Evolutionary conservation across 2,329 filamentous ascomycete species (phyloP).

Genomic region (Penicillium sp.): DNA sequence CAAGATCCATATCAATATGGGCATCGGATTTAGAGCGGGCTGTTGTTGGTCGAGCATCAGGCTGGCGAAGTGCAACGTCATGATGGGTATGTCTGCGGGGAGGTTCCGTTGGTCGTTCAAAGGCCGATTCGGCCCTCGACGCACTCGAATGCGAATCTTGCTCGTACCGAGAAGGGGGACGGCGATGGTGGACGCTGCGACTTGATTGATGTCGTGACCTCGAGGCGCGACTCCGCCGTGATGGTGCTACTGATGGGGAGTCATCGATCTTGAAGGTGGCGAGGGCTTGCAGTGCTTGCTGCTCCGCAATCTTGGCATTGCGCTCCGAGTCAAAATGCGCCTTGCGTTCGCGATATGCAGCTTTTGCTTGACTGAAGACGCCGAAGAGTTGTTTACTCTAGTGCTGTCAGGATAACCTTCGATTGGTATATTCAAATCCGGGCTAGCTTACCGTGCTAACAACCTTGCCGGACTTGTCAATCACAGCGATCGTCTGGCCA

Average conservation of each 20-base stretch:
- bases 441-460: constrained; percentile 71
- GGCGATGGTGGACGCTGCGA: constrained; percentile 26
- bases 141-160: constrained; percentile 30
- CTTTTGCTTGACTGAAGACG: constrained; percentile 89
- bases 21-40: constrained; percentile 34
- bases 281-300: constrained; percentile 59
- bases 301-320: constrained; percentile 58
- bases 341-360: constrained; percentile 84
- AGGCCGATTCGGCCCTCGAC: constrained; percentile 18
- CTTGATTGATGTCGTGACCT: constrained; percentile 32
- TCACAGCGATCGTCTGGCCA: constrained; percentile 78
- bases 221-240: constrained; percentile 40
- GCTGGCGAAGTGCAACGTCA: constrained; percentile 30
- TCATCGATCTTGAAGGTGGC: constrained; percentile 53
- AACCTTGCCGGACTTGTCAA: constrained; percentile 88
- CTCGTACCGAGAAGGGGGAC: constrained; percentile 28
- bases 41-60: constrained; percentile 23
- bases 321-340: constrained; percentile 73
- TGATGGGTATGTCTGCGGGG: constrained; percentile 42
- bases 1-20: constrained; percentile 81
- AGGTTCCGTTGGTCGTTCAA: constrained; percentile 25
- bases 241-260: constrained; percentile 44
- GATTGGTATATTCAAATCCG: constrained; percentile 22
- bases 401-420: constrained; percentile 4
- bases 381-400: constrained; percentile 87